Conservation (phyloP, 305 asterid genomes). For the Rubia peregrina region DNA sequence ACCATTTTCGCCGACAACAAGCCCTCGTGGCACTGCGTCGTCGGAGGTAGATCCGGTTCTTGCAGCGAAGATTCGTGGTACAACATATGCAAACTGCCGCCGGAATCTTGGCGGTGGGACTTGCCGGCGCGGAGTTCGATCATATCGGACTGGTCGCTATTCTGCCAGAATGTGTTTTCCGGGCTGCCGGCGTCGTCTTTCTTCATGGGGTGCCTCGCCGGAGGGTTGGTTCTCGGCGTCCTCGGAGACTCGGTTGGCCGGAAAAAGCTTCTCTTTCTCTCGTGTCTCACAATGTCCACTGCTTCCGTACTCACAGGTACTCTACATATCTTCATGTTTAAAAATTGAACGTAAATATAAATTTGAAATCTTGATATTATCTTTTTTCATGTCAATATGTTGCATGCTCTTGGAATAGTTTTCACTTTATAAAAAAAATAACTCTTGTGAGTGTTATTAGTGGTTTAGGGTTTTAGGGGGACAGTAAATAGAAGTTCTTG, state of each 20-base stretch:
- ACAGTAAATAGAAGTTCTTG: too few species aligned
- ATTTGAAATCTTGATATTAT: too few species aligned
- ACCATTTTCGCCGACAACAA: slow-evolving; percentile 16
- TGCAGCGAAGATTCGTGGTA: slow-evolving; percentile 5
- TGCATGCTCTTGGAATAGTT: neutral
- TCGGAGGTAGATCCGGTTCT: neutral
- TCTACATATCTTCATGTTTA: too few species aligned
- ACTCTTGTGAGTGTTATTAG: too few species aligned
- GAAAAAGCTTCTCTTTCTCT: slow-evolving; percentile 13
- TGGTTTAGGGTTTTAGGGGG: too few species aligned
- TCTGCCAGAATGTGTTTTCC: neutral
- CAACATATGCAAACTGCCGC: slow-evolving; percentile 14
- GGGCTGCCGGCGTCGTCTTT: slow-evolving; percentile 31
- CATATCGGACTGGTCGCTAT: slow-evolving; percentile 19
- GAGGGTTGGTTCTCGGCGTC: slow-evolving; percentile 14
- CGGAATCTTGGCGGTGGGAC: slow-evolving; percentile 16
- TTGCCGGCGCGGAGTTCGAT: slow-evolving; percentile 11
- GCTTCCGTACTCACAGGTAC: slow-evolving; percentile 6
- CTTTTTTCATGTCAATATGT: too few species aligned
- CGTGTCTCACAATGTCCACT: slow-evolving; percentile 13
- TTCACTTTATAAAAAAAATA: neutral
- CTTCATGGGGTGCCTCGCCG: slow-evolving; percentile 25
- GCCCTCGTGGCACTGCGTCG: slow-evolving; percentile 15
- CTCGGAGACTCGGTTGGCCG: slow-evolving; percentile 12
- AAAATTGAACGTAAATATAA: too few species aligned